Percentiles rank a stretch among this genome's conserved stretches.
These are phyloP conservation scores for Coriolopsis trogii DNA, from an alignment of 1,284 basidiomycete species.

Conservation along the genomic window DNA sequence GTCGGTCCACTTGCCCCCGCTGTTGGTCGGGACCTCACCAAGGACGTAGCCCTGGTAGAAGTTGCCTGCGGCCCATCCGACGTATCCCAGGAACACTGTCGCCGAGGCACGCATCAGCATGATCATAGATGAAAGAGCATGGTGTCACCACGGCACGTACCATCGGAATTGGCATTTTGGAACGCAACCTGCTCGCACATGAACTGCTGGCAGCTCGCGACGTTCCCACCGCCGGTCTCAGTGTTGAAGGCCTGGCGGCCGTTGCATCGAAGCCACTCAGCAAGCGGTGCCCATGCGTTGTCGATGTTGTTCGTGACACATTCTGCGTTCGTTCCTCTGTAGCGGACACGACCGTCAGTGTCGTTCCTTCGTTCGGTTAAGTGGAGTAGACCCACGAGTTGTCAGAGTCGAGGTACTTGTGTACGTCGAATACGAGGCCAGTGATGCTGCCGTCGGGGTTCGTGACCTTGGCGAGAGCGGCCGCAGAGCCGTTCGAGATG, in stretches of 20 bases:
- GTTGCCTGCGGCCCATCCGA: constrained; percentile 47
- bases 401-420: constrained; percentile 66
- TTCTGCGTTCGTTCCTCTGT: constrained; percentile 40
- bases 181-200: constrained; percentile 53
- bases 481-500: constrained; percentile 56
- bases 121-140: no score
- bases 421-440: constrained; percentile 61
- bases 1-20: constrained; percentile 45
- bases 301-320: constrained; percentile 57
- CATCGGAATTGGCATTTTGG: constrained; percentile 54
- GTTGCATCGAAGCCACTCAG: constrained; percentile 51
- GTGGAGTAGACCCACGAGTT: constrained; percentile 44
- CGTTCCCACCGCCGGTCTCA: constrained; percentile 64
- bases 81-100: constrained; percentile 45
- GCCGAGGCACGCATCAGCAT: not conserved
- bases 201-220: constrained; percentile 47
- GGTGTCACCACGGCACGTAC: constrained; percentile 33
- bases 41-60: constrained; percentile 38
- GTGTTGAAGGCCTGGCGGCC: constrained; percentile 64
- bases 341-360: accelerated
- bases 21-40: constrained; percentile 40
- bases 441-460: constrained; percentile 55
- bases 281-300: constrained; percentile 49
- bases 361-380: no score
- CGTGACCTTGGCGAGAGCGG: constrained; percentile 50